Base-by-base conservation (phyloP, 805 yeast species). In the Monosporozyma unispora region DNA sequence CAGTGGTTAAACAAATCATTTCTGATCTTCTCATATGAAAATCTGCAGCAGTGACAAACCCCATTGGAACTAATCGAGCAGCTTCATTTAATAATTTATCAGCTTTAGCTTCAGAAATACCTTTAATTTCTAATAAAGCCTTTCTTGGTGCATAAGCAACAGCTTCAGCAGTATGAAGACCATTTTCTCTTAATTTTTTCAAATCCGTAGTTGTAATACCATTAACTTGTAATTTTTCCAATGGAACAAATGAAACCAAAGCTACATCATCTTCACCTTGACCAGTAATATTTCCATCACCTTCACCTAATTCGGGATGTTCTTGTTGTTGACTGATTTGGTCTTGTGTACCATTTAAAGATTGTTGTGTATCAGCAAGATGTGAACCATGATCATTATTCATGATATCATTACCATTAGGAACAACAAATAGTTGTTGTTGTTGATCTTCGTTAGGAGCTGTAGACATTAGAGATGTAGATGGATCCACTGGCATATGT, bases 41-140 rank as follows among this genome's bases (percentile, higher is more conserved):
- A 64, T 89, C 97, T 1, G 95, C 83, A 2, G 98, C 99, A 0
- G 98, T 91, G 21, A 96, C 91, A 71, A 93, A 93, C 0, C 99
- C 99, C 82, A 93, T 79, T 7, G 96, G 96, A 2, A 91, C 97
- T 45, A 82, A 70, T 59, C 85, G 82, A 38, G 91, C 77, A 0
- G 98, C 96, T 59, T 87, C 96, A 41, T 75, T 75, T 46, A 90
- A 71, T 47, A 93, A 71, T 56, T 81, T 81, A 59, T 88, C 97
- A 0, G 97, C 97, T 64, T 93, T 93, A 48, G 91, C 91, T 62
- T 93, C 99, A 10, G 96, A 85, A 33, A 93, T 89, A 43, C 99
- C 99, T 64, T 87, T 89, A 38, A 93, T 85, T 7, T 77, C 76
- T 41, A 87, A 69, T 41, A 91, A 72, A 5, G 78, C 80, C 57